Percentiles rank a stretch among this genome's conserved stretches.
Evolutionary conservation across 306 rosid species (phyloP).

Genomic region (Vicia sativa): DNA sequence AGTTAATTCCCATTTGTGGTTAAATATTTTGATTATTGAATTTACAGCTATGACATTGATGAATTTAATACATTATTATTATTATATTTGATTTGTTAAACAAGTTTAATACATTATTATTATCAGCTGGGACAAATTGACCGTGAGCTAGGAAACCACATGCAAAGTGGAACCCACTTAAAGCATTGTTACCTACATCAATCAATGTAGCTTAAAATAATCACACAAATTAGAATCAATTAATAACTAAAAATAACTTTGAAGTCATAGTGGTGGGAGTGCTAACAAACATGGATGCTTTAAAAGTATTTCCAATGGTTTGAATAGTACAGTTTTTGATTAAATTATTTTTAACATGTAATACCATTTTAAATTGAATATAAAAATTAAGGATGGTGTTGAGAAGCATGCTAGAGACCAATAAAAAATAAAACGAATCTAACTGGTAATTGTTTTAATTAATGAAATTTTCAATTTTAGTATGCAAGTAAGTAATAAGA

Average conservation of each 20-base stretch:
- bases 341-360: background rate
- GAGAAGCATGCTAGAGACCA: too few relatives aligned
- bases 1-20: too few relatives aligned
- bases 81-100: background rate
- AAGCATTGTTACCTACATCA: constrained; percentile 4
- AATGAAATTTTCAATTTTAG: too few relatives aligned
- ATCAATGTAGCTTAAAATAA: constrained; percentile 12
- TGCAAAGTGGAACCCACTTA: constrained; percentile 43
- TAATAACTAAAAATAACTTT: background rate
- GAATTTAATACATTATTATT: background rate
- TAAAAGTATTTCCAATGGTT: background rate
- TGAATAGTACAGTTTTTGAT: background rate
- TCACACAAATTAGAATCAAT: background rate
- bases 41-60: background rate
- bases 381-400: too few relatives aligned
- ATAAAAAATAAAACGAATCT: too few relatives aligned
- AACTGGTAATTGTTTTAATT: too few relatives aligned
- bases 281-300: background rate
- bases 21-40: background rate
- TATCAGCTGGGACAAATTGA: constrained; percentile 37
- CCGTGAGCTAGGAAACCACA: constrained; percentile 47
- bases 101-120: constrained; percentile 4
- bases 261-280: background rate
- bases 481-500: too few relatives aligned
- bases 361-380: background rate